Conservation (phyloP, 129 eudicot genomes). For the Cynara cardunculus region DNA sequence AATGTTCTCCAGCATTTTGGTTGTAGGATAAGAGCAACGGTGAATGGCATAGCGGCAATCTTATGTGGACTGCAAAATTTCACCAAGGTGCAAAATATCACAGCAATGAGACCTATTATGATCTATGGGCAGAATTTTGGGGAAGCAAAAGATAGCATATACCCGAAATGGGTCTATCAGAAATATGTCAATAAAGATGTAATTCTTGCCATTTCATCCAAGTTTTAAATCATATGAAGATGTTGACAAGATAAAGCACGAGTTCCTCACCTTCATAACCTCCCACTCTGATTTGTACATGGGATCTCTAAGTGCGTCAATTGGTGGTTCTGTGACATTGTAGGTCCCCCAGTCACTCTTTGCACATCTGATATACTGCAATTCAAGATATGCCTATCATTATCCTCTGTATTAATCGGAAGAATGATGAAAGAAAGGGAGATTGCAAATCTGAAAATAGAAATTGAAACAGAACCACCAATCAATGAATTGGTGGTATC, state of each 20-base stretch:
- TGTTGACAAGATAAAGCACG: neutral
- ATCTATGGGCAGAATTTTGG: neutral
- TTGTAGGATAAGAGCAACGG: neutral
- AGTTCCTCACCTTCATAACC: constrained; percentile 55
- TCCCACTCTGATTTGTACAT: constrained; percentile 92
- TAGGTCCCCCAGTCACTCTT: constrained; percentile 84
- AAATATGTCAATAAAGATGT: neutral
- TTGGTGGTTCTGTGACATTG: constrained; percentile 93
- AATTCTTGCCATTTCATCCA: neutral
- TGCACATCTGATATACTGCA: constrained; percentile 95
- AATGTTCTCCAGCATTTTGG: too few relatives aligned
- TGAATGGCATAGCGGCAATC: neutral
- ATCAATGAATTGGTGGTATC: neutral
- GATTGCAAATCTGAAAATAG: neutral
- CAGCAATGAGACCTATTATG: neutral
- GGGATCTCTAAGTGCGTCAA: constrained; percentile 97
- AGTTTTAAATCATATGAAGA: neutral
- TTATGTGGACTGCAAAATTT: neutral
- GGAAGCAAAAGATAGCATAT: neutral
- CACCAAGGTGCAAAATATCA: too few relatives aligned
- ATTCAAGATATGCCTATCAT: constrained; percentile 6
- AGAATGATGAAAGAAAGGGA: neutral
- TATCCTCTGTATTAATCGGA: neutral
- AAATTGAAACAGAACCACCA: neutral
- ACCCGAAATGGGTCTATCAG: neutral